Percentiles rank a stretch among this genome's conserved stretches.
phyloP scores from a whole-genome alignment of 192 early-diverging fungal genomes.

The Coemansia sp. region DNA sequence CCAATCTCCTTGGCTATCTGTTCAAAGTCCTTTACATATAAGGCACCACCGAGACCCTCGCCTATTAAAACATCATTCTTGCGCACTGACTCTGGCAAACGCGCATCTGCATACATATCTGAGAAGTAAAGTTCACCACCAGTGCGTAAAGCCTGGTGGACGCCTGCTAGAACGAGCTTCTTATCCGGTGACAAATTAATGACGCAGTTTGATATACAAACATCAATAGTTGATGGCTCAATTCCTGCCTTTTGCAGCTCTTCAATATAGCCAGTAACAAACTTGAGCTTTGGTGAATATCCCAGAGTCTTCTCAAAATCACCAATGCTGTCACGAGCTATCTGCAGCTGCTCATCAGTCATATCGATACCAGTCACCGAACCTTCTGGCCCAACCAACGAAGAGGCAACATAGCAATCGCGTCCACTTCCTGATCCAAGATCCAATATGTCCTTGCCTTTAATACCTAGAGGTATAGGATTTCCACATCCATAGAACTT shows the following conservation, averaged over 20 bases:
- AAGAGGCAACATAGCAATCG: conserved; percentile 55
- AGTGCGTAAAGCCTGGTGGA: conserved; percentile 29
- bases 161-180: conserved; percentile 43
- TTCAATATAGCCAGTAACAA: conserved; percentile 53
- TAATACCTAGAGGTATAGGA: conserved; percentile 50
- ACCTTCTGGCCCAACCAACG: conserved; percentile 41
- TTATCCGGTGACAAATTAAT: conserved; percentile 57
- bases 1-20: conserved; percentile 32
- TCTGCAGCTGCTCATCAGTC: conserved; percentile 54
- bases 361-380: conserved; percentile 53
- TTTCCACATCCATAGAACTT: conserved; percentile 52
- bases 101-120: conserved; percentile 51
- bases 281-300: conserved; percentile 42
- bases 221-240: conserved; percentile 37
- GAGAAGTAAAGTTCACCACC: conserved; percentile 53
- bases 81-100: conserved; percentile 37
- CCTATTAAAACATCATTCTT: conserved; percentile 46
- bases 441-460: conserved; percentile 47
- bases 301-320: conserved; percentile 34
- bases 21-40: conserved; percentile 45
- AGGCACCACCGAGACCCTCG: conserved; percentile 49
- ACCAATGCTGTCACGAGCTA: conserved; percentile 28
- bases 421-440: conserved; percentile 52
- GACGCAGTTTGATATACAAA: conserved; percentile 53
- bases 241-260: conserved; percentile 28